phyloP scores from a whole-genome alignment of 164 flowering plant genomes.

The Aristolochia californica region DNA sequence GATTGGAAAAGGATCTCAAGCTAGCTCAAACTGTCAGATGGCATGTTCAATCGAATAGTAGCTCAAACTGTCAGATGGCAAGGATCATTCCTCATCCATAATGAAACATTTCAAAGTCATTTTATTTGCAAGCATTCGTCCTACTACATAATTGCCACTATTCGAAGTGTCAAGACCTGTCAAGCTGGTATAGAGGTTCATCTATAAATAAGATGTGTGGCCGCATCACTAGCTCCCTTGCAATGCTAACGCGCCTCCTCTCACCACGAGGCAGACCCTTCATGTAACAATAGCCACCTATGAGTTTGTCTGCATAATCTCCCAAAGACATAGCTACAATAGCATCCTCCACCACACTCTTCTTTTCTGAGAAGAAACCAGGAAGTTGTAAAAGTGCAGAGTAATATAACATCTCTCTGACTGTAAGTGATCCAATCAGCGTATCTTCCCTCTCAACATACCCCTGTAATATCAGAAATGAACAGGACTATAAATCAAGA shows the following conservation, averaged over 20 bases:
- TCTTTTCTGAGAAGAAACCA: conserved; percentile 75
- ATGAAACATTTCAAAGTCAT: too few relatives aligned
- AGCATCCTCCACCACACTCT: conserved; percentile 87
- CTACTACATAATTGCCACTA: too few relatives aligned
- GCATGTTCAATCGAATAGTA: too few relatives aligned
- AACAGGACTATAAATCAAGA: neutral
- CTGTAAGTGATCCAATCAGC: conserved; percentile 87
- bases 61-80: too few relatives aligned
- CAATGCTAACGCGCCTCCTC: conserved; percentile 91
- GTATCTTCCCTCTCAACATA: conserved; percentile 77
- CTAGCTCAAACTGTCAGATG: too few relatives aligned
- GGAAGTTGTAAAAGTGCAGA: conserved; percentile 93
- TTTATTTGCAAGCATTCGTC: too few relatives aligned
- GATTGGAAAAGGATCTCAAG: too few relatives aligned
- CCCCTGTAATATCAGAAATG: conserved; percentile 39
- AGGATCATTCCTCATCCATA: too few relatives aligned
- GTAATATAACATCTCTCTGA: conserved; percentile 85
- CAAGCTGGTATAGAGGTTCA: conserved; percentile 98
- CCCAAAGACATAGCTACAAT: conserved; percentile 87
- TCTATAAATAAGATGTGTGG: conserved; percentile 86
- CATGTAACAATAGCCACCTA: conserved; percentile 93
- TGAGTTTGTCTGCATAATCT: conserved; percentile 80
- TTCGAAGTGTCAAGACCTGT: conserved; percentile 45
- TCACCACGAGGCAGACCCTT: conserved; percentile 89
- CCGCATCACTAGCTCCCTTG: conserved; percentile 95